Conservation (phyloP, 148 eudicot genomes). For the Suaeda aralocaspica region DNA sequence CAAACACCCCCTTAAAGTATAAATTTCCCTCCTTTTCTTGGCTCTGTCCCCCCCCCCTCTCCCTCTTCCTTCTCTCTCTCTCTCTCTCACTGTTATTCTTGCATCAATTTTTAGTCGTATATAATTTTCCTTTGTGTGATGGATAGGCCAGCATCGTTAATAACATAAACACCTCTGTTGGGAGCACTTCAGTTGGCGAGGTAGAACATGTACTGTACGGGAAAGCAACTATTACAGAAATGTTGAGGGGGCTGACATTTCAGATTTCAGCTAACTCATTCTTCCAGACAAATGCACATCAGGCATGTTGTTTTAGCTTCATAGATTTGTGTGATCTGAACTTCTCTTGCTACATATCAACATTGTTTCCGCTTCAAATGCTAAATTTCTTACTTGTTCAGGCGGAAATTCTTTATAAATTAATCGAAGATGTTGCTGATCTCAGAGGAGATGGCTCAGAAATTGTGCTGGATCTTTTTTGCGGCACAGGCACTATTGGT, state of each 20-base stretch:
- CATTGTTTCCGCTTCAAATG: not conserved
- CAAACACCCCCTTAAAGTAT: too few relatives aligned
- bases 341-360: not conserved
- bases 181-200: constrained; percentile 93
- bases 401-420: constrained; percentile 90
- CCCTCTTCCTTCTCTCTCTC: not conserved
- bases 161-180: constrained; percentile 90
- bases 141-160: constrained; percentile 82
- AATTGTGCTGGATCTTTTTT: constrained; percentile 84
- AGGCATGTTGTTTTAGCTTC: constrained; percentile 41
- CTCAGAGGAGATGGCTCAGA: constrained; percentile 92
- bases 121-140: constrained; percentile 9
- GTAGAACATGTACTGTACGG: constrained; percentile 69
- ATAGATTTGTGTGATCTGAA: not conserved
- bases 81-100: not conserved
- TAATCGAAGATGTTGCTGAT: constrained; percentile 81
- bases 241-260: constrained; percentile 74
- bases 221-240: constrained; percentile 75
- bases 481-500: constrained; percentile 99
- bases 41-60: not conserved
- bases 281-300: constrained; percentile 92
- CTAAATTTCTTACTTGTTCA: constrained; percentile 24
- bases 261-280: constrained; percentile 99
- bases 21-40: too few relatives aligned
- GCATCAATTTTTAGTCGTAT: not conserved